A percentile compares a stretch with the other conserved stretches of the same genome.
These are phyloP conservation scores for Populus ilicifolia DNA, from an alignment of 345 rosid species.

Conservation along the genomic window DNA sequence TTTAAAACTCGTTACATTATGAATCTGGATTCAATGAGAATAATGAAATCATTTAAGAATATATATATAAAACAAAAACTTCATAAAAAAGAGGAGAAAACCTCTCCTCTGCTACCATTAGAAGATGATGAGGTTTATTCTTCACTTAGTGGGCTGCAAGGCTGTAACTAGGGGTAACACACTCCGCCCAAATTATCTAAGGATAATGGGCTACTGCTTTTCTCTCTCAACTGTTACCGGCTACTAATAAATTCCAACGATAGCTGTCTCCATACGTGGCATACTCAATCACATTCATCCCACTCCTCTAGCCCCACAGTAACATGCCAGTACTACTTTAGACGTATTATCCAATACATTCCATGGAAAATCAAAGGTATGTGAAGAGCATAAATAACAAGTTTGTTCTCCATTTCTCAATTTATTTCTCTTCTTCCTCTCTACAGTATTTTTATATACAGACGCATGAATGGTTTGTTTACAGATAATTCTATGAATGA, in stretches of 20 bases:
- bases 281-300: no score
- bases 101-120: neutral
- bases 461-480: neutral
- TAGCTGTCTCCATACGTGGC: neutral
- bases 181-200: neutral
- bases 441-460: neutral
- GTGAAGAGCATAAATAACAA: neutral
- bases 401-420: neutral
- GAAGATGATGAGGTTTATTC: neutral
- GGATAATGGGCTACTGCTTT: neutral
- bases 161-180: neutral
- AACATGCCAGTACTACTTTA: no score
- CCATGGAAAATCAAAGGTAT: neutral
- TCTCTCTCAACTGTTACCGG: neutral
- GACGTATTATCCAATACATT: neutral
- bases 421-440: neutral
- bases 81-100: neutral
- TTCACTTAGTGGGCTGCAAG: neutral
- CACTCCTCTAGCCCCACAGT: no score
- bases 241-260: neutral
- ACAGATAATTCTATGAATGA: neutral
- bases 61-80: no score
- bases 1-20: no score
- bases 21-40: no score
- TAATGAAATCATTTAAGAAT: no score